A percentile compares a stretch with the other conserved stretches of the same genome.
These are phyloP conservation scores for Colletotrichum sp. DNA, from an alignment of 2,329 filamentous ascomycete genomes.

Conservation along the genomic window DNA sequence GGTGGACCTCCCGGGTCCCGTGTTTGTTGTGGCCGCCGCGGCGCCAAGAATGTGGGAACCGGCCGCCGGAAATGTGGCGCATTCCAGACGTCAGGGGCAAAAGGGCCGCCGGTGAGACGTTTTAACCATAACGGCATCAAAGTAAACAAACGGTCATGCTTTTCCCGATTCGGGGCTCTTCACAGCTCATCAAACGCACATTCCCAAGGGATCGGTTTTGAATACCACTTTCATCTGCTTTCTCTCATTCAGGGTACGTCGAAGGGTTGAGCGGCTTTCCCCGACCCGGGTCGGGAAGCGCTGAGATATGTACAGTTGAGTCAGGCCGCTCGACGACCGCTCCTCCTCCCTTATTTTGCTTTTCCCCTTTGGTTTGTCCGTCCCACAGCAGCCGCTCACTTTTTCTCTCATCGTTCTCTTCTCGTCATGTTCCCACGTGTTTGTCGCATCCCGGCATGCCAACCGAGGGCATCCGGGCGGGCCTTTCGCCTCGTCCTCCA, in stretches of 20 bases:
- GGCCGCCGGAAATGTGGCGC: background rate
- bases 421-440: background rate
- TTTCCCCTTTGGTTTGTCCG: background rate
- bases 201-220: background rate
- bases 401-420: background rate
- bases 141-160: background rate
- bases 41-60: background rate
- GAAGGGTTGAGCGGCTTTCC: slow-evolving; percentile 5
- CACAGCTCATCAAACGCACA: background rate
- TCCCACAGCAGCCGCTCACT: background rate
- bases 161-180: background rate
- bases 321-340: slow-evolving; percentile 1
- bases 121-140: background rate
- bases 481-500: background rate
- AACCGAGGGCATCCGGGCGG: background rate
- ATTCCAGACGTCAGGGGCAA: slow-evolving; percentile 3
- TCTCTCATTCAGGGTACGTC: slow-evolving; percentile 10
- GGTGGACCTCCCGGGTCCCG: background rate
- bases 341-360: background rate
- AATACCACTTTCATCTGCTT: slow-evolving; percentile 16
- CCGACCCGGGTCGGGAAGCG: background rate
- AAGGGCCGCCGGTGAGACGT: background rate
- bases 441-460: background rate
- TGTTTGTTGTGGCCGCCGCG: slow-evolving; percentile 12
- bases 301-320: slow-evolving; percentile 19